Conservation (phyloP, 2,329 filamentous ascomycete species). For the Magnaporthiopsis poae region DNA sequence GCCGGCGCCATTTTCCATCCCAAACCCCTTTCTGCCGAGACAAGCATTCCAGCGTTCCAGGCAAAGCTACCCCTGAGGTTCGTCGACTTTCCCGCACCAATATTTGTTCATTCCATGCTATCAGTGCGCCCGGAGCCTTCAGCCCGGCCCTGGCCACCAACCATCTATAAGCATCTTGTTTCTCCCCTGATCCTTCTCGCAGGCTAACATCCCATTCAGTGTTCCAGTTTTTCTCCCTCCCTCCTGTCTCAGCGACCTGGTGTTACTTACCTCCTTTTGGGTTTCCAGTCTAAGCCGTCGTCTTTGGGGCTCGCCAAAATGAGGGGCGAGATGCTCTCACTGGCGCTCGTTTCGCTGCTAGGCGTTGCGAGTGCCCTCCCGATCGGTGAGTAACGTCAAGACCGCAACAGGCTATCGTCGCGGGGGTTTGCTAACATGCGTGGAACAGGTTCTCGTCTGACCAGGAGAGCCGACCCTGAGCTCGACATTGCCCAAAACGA, state of each 20-base stretch:
- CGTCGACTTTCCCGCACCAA: too few species aligned
- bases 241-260: too few species aligned
- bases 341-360: slow-evolving; percentile 3
- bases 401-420: background rate
- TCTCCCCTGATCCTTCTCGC: too few species aligned
- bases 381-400: background rate
- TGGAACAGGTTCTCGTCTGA: background rate
- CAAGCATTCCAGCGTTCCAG: too few species aligned
- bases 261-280: background rate
- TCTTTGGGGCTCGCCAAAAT: background rate
- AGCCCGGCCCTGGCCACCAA: too few species aligned
- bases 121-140: too few species aligned
- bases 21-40: background rate
- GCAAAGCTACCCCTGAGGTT: too few species aligned
- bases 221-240: too few species aligned
- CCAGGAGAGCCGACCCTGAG: background rate
- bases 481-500: background rate
- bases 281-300: background rate
- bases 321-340: slow-evolving; percentile 1
- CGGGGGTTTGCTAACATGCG: background rate
- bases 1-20: background rate
- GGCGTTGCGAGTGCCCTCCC: slow-evolving; percentile 3
- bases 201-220: too few species aligned
- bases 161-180: too few species aligned
- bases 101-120: too few species aligned